Base-by-base conservation (phyloP, 2,329 filamentous ascomycete species). In the Clathrospora elynae region DNA sequence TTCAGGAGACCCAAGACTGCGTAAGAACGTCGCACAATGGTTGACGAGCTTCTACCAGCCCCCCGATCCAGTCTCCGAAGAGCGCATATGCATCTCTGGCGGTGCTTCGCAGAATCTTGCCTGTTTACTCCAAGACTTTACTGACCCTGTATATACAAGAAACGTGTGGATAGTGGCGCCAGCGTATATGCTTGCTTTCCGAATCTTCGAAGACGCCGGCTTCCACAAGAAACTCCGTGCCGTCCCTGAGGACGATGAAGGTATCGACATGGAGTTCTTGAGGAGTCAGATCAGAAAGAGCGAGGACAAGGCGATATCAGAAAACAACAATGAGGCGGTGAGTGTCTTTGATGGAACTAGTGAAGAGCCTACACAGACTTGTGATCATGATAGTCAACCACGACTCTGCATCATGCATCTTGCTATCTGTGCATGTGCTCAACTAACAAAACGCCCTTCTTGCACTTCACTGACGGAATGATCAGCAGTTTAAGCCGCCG, bases 51-150 rank as follows among this genome's bases (percentile, higher is more conserved):
- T 85, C 59, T 92, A 89, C 63, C 51, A 65, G 19, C 73, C 73
- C 2, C 66, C 41, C 19, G 55, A 70, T 3, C 66, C 72, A 2
- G 73, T 84, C 30, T 60, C 71, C 10, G 61, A 77, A 3, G 76
- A 82, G 2, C 79, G 88, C 20, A 85, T 96, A 39, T 87, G 85
- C 63, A 85, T 96, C 64, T 88, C 88, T 0, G 90, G 90, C 30
- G 91, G 91, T 11, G 91, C 91, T 3, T 88, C 84, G 53, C 90
- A 95, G 75, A 90, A 85, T 63, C 68, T 95, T 2, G 89, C 87
- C 0, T 87, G 83, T 60, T 73, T 95, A 3, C 73, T 96, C 35
- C 82, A 87, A 67, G 87, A 87, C 19, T 96, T 87, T 62, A 87
- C 89, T 0, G 91, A 96, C 66, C 87, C 88, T 1, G 70, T 76